Conservation (phyloP, 2,329 filamentous ascomycete species). For the Cadophora malorum region DNA sequence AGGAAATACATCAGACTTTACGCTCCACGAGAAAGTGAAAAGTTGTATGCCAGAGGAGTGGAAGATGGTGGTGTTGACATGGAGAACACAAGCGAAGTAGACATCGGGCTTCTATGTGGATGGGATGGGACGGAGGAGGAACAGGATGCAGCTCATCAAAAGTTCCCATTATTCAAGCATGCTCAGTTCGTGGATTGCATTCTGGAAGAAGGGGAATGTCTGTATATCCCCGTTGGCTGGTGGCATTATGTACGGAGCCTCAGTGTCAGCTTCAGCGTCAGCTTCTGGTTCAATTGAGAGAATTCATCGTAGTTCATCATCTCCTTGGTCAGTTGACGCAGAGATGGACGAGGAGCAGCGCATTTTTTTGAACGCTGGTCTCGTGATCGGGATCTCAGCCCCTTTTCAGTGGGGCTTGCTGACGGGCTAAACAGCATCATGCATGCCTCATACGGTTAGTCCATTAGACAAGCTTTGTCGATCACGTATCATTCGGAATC, state of each 20-base stretch:
- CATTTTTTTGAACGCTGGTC: not conserved
- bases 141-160: slow-evolving; percentile 27
- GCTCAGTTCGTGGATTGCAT: slow-evolving; percentile 69
- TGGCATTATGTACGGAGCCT: slow-evolving; percentile 96
- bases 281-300: slow-evolving; percentile 85
- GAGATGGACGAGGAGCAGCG: not conserved
- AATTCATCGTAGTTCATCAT: not conserved
- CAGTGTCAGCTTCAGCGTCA: slow-evolving; percentile 89
- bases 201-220: slow-evolving; percentile 78
- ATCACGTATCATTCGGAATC: not conserved
- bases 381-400: slow-evolving; percentile 7
- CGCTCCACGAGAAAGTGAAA: slow-evolving; percentile 64
- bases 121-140: slow-evolving; percentile 53
- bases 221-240: slow-evolving; percentile 94
- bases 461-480: not conserved
- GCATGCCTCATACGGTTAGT: slow-evolving; percentile 21
- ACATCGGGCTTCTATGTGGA: slow-evolving; percentile 73
- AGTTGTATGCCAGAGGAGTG: slow-evolving; percentile 65
- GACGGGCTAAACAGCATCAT: slow-evolving; percentile 6
- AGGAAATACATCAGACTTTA: slow-evolving; percentile 93
- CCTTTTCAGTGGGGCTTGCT: not conserved
- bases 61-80: slow-evolving; percentile 80
- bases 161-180: slow-evolving; percentile 36
- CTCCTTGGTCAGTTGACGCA: not conserved
- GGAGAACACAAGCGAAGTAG: slow-evolving; percentile 85